Conservation (phyloP, 2,329 filamentous ascomycete species). For the Penicillium hordei region DNA sequence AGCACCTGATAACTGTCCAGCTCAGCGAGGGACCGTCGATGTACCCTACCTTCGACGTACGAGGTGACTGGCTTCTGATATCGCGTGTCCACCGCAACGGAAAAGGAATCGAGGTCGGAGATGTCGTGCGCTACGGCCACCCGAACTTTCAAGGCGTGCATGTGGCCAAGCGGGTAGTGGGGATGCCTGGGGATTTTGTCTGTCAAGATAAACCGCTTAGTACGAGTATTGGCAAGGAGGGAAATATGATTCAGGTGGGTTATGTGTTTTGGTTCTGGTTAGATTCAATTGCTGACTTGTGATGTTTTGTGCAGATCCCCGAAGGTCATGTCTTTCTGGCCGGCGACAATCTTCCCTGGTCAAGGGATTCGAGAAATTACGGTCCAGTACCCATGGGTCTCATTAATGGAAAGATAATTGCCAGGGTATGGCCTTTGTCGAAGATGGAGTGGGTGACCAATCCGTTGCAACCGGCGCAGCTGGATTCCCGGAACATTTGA, state of each 20-base stretch:
- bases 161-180: conserved; percentile 77
- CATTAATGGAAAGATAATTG: conserved; percentile 78
- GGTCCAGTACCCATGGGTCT: conserved; percentile 84
- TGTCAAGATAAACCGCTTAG: conserved; percentile 44
- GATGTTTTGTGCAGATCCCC: conserved; percentile 62
- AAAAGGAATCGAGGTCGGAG: conserved; percentile 69
- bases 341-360: conserved; percentile 83
- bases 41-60: conserved; percentile 75
- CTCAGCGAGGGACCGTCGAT: conserved; percentile 74
- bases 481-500: conserved; percentile 14
- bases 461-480: conserved; percentile 36
- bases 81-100: conserved; percentile 69
- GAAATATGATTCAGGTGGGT: conserved; percentile 54
- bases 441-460: conserved; percentile 41
- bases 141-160: conserved; percentile 62
- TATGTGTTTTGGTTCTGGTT: conserved; percentile 1
- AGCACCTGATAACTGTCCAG: conserved; percentile 63
- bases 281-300: conserved; percentile 3
- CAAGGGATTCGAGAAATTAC: conserved; percentile 81
- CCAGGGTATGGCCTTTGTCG: conserved; percentile 41
- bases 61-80: conserved; percentile 68
- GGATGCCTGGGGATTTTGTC: conserved; percentile 64
- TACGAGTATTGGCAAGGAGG: conserved; percentile 31
- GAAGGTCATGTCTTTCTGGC: conserved; percentile 88
- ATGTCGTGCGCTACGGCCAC: conserved; percentile 76